These are phyloP conservation scores for Trichocomaceae sp. DNA, from an alignment of 2,329 filamentous ascomycete species.

Conservation along the genomic window DNA sequence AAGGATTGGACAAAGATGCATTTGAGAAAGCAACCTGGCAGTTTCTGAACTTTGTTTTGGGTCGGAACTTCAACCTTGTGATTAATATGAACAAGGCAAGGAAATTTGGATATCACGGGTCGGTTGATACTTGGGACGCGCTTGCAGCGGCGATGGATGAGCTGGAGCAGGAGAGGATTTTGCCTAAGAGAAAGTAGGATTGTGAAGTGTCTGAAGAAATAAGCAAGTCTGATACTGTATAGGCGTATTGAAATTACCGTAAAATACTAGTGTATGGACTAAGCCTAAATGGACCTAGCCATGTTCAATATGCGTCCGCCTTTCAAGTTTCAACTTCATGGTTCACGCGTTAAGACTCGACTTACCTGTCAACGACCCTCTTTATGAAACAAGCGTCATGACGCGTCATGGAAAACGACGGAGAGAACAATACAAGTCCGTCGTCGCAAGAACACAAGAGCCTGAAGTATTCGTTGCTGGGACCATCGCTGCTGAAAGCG, in stretches of 20 bases:
- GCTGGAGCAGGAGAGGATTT: slow-evolving; percentile 21
- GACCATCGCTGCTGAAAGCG: slow-evolving; percentile 86
- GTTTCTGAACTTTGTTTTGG: slow-evolving; percentile 40
- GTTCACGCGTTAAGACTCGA: too few relatives aligned
- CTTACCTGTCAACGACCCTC: too few relatives aligned
- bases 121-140: slow-evolving; percentile 34
- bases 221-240: background rate
- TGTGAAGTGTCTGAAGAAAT: too few relatives aligned
- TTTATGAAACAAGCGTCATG: background rate
- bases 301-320: background rate
- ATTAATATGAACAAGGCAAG: slow-evolving; percentile 42
- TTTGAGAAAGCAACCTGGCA: slow-evolving; percentile 43
- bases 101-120: slow-evolving; percentile 40
- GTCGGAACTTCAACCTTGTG: slow-evolving; percentile 27
- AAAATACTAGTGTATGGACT: background rate
- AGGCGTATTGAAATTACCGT: background rate
- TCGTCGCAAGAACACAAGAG: slow-evolving; percentile 46
- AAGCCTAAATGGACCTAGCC: background rate
- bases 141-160: slow-evolving; percentile 31
- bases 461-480: slow-evolving; percentile 82
- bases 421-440: background rate
- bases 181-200: slow-evolving; percentile 13
- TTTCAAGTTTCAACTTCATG: too few relatives aligned
- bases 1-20: slow-evolving; percentile 32
- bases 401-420: slow-evolving; percentile 1